Evolutionary conservation across 192 early-diverging fungal species (phyloP), one percentile per base, ranked within the genome.

Genomic region (Diversispora epigaea): DNA sequence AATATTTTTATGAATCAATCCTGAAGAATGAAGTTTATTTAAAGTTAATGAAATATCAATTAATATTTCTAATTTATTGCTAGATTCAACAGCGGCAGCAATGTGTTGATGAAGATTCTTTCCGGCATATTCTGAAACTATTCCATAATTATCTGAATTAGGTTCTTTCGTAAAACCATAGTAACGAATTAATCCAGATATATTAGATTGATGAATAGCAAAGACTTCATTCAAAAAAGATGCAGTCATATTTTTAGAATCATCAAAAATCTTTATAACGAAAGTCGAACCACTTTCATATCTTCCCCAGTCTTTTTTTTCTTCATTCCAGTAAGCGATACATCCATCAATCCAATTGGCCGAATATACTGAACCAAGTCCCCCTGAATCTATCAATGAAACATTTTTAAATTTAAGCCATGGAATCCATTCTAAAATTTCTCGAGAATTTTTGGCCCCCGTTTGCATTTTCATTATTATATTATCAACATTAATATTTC

Each of bases 401-500:
- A 67, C 6, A 46, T 67, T 19, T 49, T n/a, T 12, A 12, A 67
- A 46, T 49, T 47, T 49, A 10, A 6, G 10, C 44, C 46, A 67
- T 45, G 65, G 65, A 19, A 67, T 67, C 65, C 65, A 67, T 49
- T 67, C 44, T 67, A 67, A 6, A 45, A 49, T 10, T 49, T 45
- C 43, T 67, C 43, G 43, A 12, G 3, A 67, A 67, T n/a, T n/a
- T 0, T 6, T 45, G n/a, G 65, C 65, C 10, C 47, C 46, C 15
- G 47, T 19, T 46, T 67, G 65, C 15, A 25, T 19, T 10, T 47
- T 17, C 25, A 46, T 5, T 46, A 67, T 67, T 10, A 67, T 17
- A 17, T 67, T 44, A 67, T 67, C 65, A 47, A 67, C 17, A 17
- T 45, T 22, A 22, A 46, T 25, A 22, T 67, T 67, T 10, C 44